Evolutionary conservation across 371 early-diverging fungal genomes (phyloP).

Genomic region (Rhizopus sp.): DNA sequence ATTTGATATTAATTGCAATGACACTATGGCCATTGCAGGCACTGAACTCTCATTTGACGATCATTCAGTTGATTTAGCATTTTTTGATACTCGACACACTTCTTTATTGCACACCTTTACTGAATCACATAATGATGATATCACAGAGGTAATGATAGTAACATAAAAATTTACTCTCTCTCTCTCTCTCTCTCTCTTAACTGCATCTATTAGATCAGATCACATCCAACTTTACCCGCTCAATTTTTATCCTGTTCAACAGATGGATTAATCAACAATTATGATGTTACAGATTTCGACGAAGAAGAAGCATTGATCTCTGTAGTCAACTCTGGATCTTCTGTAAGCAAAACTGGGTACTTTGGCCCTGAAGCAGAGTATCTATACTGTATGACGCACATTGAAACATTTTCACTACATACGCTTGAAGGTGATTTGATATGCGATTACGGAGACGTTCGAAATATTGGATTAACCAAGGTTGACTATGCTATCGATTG

Average conservation of each 20-base stretch:
- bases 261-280: conserved; percentile 79
- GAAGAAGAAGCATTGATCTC: conserved; percentile 89
- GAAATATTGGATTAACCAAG: conserved; percentile 49
- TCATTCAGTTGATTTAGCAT: conserved; percentile 68
- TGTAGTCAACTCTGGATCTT: conserved; percentile 80
- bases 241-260: conserved; percentile 71
- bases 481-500: conserved; percentile 88
- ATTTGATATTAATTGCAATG: conserved; percentile 69
- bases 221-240: conserved; percentile 68
- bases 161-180: no score
- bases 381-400: conserved; percentile 82
- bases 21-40: conserved; percentile 71
- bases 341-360: conserved; percentile 81
- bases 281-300: conserved; percentile 69
- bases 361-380: conserved; percentile 90
- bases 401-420: conserved; percentile 83
- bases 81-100: conserved; percentile 68
- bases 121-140: conserved; percentile 90
- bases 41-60: conserved; percentile 58
- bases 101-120: conserved; percentile 58
- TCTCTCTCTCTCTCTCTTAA: background rate
- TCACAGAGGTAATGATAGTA: conserved; percentile 60
- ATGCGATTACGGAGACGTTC: conserved; percentile 80
- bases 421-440: conserved; percentile 60
- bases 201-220: conserved; percentile 57